Evolutionary conservation across 495 filamentous ascomycete species (phyloP).

Genomic region (Hypomontagnella submonticulosa): DNA sequence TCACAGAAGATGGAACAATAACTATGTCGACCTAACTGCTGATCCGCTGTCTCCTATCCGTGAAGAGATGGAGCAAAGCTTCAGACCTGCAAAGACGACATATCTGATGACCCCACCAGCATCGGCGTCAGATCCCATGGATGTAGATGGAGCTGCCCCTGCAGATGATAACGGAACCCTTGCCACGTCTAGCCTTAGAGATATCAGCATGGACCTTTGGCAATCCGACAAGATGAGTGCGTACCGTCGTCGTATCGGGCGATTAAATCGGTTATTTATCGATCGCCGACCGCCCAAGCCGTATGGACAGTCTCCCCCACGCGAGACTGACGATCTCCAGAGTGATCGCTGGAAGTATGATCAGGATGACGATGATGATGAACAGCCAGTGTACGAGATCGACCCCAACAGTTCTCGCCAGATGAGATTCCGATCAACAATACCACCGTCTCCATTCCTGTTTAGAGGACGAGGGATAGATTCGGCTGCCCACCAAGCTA

Average conservation of each 20-base stretch:
- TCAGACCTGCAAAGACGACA: slow-evolving; percentile 80
- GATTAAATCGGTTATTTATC: slow-evolving; percentile 82
- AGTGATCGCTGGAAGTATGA: slow-evolving; percentile 88
- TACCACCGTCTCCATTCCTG: slow-evolving; percentile 62
- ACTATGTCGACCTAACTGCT: slow-evolving; percentile 83
- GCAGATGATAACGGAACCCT: slow-evolving; percentile 17
- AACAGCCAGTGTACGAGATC: slow-evolving; percentile 70
- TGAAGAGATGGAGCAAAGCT: slow-evolving; percentile 67
- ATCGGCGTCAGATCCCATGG: slow-evolving; percentile 70
- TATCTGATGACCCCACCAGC: slow-evolving; percentile 89
- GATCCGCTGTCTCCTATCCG: slow-evolving; percentile 80
- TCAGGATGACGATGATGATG: slow-evolving; percentile 75
- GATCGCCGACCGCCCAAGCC: slow-evolving; percentile 67
- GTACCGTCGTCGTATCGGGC: slow-evolving; percentile 77
- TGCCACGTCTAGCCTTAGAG: slow-evolving; percentile 48
- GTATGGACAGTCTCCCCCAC: slow-evolving; percentile 61
- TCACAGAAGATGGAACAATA: slow-evolving; percentile 87
- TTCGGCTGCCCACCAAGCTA: slow-evolving; percentile 29
- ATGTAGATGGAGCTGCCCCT: slow-evolving; percentile 49
- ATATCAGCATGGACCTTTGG: slow-evolving; percentile 44
- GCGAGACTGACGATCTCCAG: slow-evolving; percentile 62
- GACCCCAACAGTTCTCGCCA: slow-evolving; percentile 77
- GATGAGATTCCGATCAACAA: slow-evolving; percentile 77
- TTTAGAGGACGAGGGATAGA: slow-evolving; percentile 42
- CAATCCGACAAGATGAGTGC: slow-evolving; percentile 57